Evolutionary conservation across 2,329 filamentous ascomycete genomes (phyloP).

Genomic region (Lithohypha guttulata): DNA sequence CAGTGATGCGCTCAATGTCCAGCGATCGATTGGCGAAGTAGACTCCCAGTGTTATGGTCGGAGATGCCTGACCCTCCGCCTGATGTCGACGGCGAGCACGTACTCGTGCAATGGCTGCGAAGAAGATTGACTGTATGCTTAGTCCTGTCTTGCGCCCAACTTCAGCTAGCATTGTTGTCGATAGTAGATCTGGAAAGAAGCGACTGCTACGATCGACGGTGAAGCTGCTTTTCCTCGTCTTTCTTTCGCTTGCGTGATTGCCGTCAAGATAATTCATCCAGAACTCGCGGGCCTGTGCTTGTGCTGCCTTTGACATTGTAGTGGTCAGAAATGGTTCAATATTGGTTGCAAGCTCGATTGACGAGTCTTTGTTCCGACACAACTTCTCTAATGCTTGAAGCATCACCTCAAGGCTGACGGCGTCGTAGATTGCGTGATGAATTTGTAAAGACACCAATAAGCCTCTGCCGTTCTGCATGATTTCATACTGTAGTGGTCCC

Average conservation of each 20-base stretch:
- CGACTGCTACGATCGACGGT: conserved; percentile 27
- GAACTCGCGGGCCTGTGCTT: conserved; percentile 29
- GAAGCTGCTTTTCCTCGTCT: conserved; percentile 10
- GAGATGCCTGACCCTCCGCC: not conserved
- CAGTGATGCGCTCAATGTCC: conserved; percentile 39
- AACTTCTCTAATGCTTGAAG: conserved; percentile 41
- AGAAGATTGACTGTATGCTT: conserved; percentile 62
- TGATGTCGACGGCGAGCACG: conserved; percentile 22
- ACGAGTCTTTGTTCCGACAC: conserved; percentile 26
- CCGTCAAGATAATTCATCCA: conserved; percentile 33
- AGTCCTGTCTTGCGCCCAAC: conserved; percentile 45
- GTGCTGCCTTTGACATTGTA: not conserved
- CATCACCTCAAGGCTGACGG: conserved; percentile 60
- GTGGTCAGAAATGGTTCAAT: conserved; percentile 13
- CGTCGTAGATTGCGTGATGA: conserved; percentile 84
- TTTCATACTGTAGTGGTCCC: conserved; percentile 12
- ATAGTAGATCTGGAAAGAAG: conserved; percentile 36
- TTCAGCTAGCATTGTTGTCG: conserved; percentile 34
- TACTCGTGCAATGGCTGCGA: conserved; percentile 56
- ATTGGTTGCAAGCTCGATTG: conserved; percentile 21
- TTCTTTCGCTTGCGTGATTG: conserved; percentile 4
- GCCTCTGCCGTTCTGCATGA: not conserved
- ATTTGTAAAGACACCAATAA: conserved; percentile 46
- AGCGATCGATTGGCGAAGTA: conserved; percentile 70
- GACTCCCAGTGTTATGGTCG: conserved; percentile 57